Conservation (phyloP, 2,329 filamentous ascomycete genomes). For the Penicillium sp. region DNA sequence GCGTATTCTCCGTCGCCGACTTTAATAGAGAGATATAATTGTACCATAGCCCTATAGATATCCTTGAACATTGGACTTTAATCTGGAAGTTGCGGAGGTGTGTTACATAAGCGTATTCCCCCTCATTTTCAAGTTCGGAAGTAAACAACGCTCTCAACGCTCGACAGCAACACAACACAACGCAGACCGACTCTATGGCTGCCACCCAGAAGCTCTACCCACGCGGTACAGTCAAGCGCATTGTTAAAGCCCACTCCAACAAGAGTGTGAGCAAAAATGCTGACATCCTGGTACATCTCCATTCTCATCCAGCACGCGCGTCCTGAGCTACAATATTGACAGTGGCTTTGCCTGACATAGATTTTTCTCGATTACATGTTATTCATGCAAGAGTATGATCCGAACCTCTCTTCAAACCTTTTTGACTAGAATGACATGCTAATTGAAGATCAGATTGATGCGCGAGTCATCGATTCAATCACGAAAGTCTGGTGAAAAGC, state of each 20-base stretch:
- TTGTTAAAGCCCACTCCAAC: conserved; percentile 81
- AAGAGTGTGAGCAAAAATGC: conserved; percentile 76
- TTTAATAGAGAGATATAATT: neutral
- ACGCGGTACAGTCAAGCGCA: conserved; percentile 77
- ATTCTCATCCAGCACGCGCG: neutral
- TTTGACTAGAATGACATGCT: neutral
- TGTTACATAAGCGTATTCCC: neutral
- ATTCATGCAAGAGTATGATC: conserved; percentile 63
- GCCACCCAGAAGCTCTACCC: conserved; percentile 72
- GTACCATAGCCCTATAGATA: neutral
- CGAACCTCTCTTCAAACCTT: neutral
- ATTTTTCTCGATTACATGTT: conserved; percentile 80
- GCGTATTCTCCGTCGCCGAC: conserved; percentile 23
- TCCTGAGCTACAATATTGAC: conserved; percentile 1
- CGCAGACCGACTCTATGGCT: conserved; percentile 45
- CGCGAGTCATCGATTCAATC: conserved; percentile 73
- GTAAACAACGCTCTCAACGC: conserved; percentile 10
- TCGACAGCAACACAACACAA: neutral
- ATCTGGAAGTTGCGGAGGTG: neutral
- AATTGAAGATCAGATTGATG: conserved; percentile 54
- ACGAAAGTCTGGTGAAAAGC: conserved; percentile 67
- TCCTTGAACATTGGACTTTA: neutral
- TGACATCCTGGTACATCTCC: conserved; percentile 65
- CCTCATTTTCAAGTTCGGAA: neutral
- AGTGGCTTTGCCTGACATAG: conserved; percentile 41